Conservation (phyloP, 2,329 filamentous ascomycete genomes). For the Juglanconis oblonga region DNA sequence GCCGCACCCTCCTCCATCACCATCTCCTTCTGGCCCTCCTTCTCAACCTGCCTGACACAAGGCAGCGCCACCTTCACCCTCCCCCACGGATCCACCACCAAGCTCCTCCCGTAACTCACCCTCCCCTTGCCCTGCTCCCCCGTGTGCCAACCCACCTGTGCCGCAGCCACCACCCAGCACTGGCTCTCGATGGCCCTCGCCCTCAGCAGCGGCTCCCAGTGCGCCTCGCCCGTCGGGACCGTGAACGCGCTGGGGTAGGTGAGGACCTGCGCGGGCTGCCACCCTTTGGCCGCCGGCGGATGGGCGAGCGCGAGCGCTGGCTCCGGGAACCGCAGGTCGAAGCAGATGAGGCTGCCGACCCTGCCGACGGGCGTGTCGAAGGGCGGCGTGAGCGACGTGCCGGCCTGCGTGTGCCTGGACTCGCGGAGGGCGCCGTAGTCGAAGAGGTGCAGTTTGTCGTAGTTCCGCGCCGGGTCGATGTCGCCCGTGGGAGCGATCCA, state of each 20-base stretch:
- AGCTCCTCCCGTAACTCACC: constrained; percentile 79
- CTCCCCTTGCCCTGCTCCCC: constrained; percentile 51
- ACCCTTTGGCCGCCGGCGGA: constrained; percentile 30
- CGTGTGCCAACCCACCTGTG: constrained; percentile 66
- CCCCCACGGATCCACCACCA: constrained; percentile 88
- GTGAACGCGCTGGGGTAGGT: constrained; percentile 92
- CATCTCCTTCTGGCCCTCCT: constrained; percentile 43
- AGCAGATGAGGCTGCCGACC: constrained; percentile 81
- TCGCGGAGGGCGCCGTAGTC: constrained; percentile 56
- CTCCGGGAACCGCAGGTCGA: constrained; percentile 84
- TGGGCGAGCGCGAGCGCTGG: constrained; percentile 63
- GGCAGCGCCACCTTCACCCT: constrained; percentile 62
- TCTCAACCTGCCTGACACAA: constrained; percentile 40
- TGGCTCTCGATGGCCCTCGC: constrained; percentile 87
- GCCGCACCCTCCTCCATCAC: constrained; percentile 32
- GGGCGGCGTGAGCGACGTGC: constrained; percentile 60
- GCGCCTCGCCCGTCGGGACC: constrained; percentile 75
- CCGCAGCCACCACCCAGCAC: constrained; percentile 81
- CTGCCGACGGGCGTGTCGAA: constrained; percentile 72
- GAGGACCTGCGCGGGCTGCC: constrained; percentile 64
- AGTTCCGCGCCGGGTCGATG: constrained; percentile 45
- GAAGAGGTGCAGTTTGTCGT: constrained; percentile 91
- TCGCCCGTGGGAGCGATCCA: constrained; percentile 46
- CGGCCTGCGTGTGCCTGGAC: constrained; percentile 38
- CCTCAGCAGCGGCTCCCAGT: constrained; percentile 79